phyloP scores from a whole-genome alignment of 495 filamentous ascomycete species.

The Schizothecium vesticola region DNA sequence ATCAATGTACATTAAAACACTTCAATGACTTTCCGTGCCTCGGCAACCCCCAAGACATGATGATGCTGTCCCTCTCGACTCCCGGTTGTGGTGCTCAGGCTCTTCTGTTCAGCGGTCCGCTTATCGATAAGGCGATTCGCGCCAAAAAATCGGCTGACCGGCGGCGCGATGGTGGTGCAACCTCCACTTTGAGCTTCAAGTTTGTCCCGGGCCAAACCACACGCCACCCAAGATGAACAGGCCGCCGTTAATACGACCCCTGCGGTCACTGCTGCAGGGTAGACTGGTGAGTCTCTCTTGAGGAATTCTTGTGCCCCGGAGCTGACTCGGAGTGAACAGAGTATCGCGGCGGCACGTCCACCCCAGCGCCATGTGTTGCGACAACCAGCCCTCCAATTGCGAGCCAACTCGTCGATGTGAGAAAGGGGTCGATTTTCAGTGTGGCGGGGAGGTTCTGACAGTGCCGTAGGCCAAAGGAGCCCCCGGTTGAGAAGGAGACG shows the following conservation, averaged over 20 bases:
- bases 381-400: conserved; percentile 22
- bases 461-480: background rate
- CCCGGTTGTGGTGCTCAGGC: background rate
- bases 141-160: conserved; percentile 25
- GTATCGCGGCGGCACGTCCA: conserved; percentile 18
- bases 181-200: conserved; percentile 13
- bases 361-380: conserved; percentile 16
- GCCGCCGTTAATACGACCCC: conserved; percentile 32
- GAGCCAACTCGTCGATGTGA: conserved; percentile 26
- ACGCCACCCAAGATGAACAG: conserved; percentile 27
- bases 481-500: background rate
- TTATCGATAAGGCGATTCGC: conserved; percentile 34
- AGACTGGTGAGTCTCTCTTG: conserved; percentile 22
- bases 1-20: background rate
- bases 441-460: background rate
- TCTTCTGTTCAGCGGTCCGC: background rate
- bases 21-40: background rate
- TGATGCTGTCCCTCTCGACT: background rate
- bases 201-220: background rate
- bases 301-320: background rate
- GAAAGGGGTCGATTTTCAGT: background rate
- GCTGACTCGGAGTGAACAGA: conserved; percentile 10
- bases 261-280: conserved; percentile 26
- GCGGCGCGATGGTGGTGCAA: conserved; percentile 5
- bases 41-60: background rate